Evolutionary conservation across 108 stramenopile genomes (phyloP), one percentile per base, ranked within the genome.

Genomic region (Hondaea fermentalgiana): DNA sequence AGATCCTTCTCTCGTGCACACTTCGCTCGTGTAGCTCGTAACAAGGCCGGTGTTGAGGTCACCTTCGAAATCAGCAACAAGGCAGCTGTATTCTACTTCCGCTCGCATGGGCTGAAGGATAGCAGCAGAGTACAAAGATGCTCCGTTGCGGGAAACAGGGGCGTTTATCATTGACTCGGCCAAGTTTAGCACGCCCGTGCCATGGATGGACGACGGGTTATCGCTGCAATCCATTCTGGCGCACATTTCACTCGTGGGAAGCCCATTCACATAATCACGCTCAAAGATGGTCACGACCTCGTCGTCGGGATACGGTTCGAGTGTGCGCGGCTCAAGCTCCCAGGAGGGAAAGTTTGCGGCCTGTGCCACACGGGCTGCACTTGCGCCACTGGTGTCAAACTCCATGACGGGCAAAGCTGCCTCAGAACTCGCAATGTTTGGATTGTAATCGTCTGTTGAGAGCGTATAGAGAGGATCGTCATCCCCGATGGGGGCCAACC

Each of bases 361-460:
- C 51, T 47, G 23, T 6, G 23, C 8, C 10, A 83, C 76, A 23
- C 51, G 45, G 17, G 4, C 6, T 1, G 76, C 28, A 6, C 14
- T 23, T 12, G 45, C 0, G 45, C 76, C 76, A 23, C 4, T 83
- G 45, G 17, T 45, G 51, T 83, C 76, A 83, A 83, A 83, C 76
- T 83, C 76, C n/a, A 53, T 53, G 19, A 83, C 51, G 25, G 76
- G 76, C 76, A 83, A 45, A 3, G 45, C 45, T 6, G 49, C 76
- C 12, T 21, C 60, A 4, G 64, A 23, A 23, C 3, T 17, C 42
- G 14, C 21, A n/a, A 90, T 0, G 64, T 29, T n/a, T 1, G 89
- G 76, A 44, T 91, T 90, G n/a, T 57, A 88, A 19, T 90, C 44
- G 14, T 49, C 49, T 0, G 90, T 87, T 4, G 88, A 69, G 5